Evolutionary conservation across 2,329 filamentous ascomycete genomes (phyloP).

Genomic region (Dactylonectria estremocensis): DNA sequence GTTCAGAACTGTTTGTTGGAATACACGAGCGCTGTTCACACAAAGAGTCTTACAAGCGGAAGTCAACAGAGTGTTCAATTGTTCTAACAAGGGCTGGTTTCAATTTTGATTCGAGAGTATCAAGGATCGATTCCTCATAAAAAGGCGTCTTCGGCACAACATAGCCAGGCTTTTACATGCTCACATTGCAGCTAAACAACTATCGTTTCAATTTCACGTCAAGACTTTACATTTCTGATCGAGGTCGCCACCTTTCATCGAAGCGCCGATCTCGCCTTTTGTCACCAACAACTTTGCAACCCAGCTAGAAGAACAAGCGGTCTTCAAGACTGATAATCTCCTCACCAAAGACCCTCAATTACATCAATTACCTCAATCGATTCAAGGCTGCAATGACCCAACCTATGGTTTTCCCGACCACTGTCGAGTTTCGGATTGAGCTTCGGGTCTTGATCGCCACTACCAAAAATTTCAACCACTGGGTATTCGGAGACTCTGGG

Average conservation of each 20-base stretch:
- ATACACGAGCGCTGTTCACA: not conserved
- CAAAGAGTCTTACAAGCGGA: not conserved
- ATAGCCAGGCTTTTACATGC: no score
- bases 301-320: not conserved
- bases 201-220: not conserved
- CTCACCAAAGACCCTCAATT: not conserved
- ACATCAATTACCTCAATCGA: not conserved
- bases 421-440: constrained; percentile 16
- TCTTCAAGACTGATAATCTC: not conserved
- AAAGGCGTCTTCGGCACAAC: no score
- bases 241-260: not conserved
- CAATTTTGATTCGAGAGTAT: no score
- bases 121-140: no score
- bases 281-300: not conserved
- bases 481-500: not conserved
- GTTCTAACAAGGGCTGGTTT: no score
- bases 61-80: not conserved
- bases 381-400: not conserved
- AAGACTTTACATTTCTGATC: not conserved
- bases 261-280: not conserved
- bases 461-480: not conserved
- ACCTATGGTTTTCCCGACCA: not conserved
- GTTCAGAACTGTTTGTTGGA: not conserved
- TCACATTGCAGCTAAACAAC: no score
- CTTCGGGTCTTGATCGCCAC: constrained; percentile 8